Percentiles rank a stretch among this genome's conserved stretches.
phyloP scores from a whole-genome alignment of 768 basidiomycete species.

The Mrakia frigida region DNA sequence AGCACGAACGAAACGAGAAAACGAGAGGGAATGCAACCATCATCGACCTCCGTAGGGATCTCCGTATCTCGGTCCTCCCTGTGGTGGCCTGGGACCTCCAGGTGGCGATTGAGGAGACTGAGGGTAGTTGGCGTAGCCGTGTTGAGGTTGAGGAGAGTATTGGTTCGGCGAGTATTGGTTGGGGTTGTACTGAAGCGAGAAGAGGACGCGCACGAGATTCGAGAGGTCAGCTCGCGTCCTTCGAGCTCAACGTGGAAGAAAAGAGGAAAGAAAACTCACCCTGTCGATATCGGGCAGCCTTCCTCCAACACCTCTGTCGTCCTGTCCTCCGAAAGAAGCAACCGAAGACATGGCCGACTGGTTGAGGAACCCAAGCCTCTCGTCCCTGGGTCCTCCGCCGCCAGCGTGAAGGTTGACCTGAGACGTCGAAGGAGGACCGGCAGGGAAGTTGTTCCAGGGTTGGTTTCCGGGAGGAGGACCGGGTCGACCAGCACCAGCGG shows the following conservation, averaged over 20 bases:
- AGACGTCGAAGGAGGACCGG: slow-evolving; percentile 21
- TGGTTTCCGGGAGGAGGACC: slow-evolving; percentile 5
- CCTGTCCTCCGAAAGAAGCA: background rate
- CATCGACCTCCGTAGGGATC: slow-evolving; percentile 8
- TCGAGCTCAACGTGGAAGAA: no score
- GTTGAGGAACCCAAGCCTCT: slow-evolving; percentile 20
- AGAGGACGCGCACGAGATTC: background rate
- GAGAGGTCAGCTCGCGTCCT: background rate
- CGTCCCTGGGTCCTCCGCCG: slow-evolving; percentile 11
- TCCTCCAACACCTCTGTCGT: background rate
- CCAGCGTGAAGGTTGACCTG: slow-evolving; percentile 28
- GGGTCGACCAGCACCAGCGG: background rate
- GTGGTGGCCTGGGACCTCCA: background rate
- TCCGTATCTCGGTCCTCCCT: background rate
- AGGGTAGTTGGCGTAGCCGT: background rate
- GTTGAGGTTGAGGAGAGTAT: background rate
- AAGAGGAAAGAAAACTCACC: background rate
- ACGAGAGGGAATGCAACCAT: background rate
- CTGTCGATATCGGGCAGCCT: slow-evolving; percentile 14
- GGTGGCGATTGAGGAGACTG: background rate
- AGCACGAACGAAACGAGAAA: background rate
- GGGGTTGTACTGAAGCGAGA: slow-evolving; percentile 21
- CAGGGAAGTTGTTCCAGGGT: slow-evolving; percentile 26
- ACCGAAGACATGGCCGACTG: slow-evolving; percentile 2
- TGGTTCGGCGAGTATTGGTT: background rate